Evolutionary conservation across 106 monocot species (phyloP).

Genomic region (Narthecium ossifragum): DNA sequence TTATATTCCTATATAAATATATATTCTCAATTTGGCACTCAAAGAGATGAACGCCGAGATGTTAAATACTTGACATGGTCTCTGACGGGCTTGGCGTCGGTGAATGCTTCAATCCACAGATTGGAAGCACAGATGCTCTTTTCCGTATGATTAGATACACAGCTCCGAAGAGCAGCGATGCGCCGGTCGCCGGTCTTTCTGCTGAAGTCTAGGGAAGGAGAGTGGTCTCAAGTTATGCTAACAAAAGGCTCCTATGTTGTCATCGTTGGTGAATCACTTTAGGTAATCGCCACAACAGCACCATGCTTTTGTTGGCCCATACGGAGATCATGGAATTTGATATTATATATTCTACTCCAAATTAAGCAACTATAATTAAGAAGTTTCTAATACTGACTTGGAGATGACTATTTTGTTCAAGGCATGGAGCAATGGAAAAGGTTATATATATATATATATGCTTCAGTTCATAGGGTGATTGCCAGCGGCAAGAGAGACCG

Average conservation of each 20-base stretch:
- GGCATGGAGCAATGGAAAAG: conserved; percentile 17
- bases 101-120: not conserved
- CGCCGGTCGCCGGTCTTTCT: not conserved
- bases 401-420: not conserved
- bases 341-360: too few relatives aligned
- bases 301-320: not conserved
- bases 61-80: conserved; percentile 5
- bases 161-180: conserved; percentile 1
- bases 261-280: conserved; percentile 3
- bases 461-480: not conserved
- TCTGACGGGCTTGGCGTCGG: not conserved
- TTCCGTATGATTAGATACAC: conserved; percentile 9
- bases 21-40: not conserved
- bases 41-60: conserved; percentile 6
- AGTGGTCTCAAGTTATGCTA: not conserved
- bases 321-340: too few relatives aligned
- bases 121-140: not conserved
- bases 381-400: too few relatives aligned
- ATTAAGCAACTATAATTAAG: too few relatives aligned
- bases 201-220: conserved; percentile 2
- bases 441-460: too few relatives aligned
- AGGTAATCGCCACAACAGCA: not conserved
- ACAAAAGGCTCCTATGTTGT: conserved; percentile 2
- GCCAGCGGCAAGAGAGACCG: not conserved
- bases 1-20: not conserved